These are phyloP conservation scores for Diversispora eburnea DNA, from an alignment of 192 early-diverging fungal genomes.

Conservation along the genomic window DNA sequence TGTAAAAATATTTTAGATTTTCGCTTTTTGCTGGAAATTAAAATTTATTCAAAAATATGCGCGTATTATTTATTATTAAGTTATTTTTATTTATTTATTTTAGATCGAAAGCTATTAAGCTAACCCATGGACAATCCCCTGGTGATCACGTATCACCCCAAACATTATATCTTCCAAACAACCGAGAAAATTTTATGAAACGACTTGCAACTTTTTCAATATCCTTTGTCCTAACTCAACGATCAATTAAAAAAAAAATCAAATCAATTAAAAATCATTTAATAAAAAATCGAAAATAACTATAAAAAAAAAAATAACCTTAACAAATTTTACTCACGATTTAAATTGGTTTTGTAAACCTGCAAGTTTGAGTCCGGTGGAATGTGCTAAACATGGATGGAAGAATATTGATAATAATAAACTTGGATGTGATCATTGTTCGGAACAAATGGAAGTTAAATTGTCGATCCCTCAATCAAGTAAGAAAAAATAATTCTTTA, in stretches of 20 bases:
- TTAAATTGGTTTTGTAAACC: conserved; percentile 23
- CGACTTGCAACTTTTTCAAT: conserved; percentile 22
- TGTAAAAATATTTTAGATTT: not conserved
- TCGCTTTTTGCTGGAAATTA: not conserved
- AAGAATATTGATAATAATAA: conserved; percentile 1
- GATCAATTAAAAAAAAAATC: not conserved
- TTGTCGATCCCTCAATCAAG: not conserved
- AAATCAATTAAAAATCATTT: not conserved
- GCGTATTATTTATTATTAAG: no score
- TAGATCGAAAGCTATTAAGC: not conserved
- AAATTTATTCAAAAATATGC: not conserved
- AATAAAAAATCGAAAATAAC: not conserved
- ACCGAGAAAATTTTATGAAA: conserved; percentile 10
- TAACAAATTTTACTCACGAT: not conserved
- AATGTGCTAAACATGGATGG: conserved; percentile 25
- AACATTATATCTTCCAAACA: conserved; percentile 16
- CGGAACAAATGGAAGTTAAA: not conserved
- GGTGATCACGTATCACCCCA: not conserved
- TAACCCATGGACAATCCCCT: not conserved
- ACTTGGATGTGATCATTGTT: conserved; percentile 24
- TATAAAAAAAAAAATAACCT: not conserved
- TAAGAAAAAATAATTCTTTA: not conserved
- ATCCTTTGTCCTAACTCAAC: conserved; percentile 5
- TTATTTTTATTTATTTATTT: not conserved
- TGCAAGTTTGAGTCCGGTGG: conserved; percentile 11